These are phyloP conservation scores for Annulohypoxylon moriforme DNA, from an alignment of 495 filamentous ascomycete genomes.

Conservation along the genomic window DNA sequence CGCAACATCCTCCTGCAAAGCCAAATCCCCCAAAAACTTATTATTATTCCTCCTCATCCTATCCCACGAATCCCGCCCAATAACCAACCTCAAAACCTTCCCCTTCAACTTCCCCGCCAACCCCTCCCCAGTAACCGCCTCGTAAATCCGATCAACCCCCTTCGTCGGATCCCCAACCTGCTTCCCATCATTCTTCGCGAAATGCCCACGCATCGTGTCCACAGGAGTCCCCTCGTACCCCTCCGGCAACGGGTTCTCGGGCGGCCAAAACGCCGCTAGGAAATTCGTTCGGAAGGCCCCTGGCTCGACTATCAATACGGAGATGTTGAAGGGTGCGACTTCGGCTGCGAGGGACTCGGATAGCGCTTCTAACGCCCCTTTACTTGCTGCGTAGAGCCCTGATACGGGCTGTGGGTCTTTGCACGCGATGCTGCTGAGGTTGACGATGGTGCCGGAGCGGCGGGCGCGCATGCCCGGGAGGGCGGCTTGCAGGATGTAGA, in stretches of 20 bases:
- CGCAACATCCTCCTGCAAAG: conserved; percentile 29
- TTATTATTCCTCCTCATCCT: conserved; percentile 20
- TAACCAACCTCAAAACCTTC: conserved; percentile 22
- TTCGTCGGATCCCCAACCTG: conserved; percentile 57
- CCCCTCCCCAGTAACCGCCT: conserved; percentile 52
- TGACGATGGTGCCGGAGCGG: conserved; percentile 58
- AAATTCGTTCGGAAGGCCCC: conserved; percentile 53
- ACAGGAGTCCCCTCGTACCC: conserved; percentile 43
- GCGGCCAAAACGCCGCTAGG: conserved; percentile 28
- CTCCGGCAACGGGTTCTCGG: conserved; percentile 26
- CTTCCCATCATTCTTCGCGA: conserved; percentile 35
- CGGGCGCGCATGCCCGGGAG: conserved; percentile 61
- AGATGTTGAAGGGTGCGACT: conserved; percentile 54
- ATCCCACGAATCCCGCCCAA: conserved; percentile 13
- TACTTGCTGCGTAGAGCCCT: conserved; percentile 57
- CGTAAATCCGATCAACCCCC: conserved; percentile 54
- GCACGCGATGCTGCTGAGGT: conserved; percentile 58
- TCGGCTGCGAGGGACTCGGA: conserved; percentile 54
- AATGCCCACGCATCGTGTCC: conserved; percentile 11
- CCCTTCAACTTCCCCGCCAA: conserved; percentile 35
- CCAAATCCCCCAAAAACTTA: conserved; percentile 33
- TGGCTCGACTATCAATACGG: conserved; percentile 56
- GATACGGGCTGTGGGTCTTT: conserved; percentile 54
- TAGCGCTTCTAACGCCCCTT: conserved; percentile 55
- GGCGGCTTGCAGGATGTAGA: conserved; percentile 57